phyloP scores from a whole-genome alignment of 2,329 filamentous ascomycete genomes.

The Hymenotorrendiella dingleyae region DNA sequence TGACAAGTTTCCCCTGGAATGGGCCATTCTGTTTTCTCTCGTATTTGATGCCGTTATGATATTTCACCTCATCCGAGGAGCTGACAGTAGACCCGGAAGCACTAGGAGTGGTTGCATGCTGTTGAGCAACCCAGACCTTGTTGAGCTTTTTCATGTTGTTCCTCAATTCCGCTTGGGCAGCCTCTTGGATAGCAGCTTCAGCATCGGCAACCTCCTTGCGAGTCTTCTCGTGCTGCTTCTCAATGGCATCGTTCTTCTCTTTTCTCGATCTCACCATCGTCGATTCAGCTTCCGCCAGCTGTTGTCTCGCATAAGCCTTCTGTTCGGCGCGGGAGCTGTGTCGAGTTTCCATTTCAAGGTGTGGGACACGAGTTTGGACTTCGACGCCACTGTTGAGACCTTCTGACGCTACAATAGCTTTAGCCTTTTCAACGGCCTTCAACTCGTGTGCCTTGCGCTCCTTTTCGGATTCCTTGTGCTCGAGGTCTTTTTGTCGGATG shows the following conservation, averaged over 20 bases:
- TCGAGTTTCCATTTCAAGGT: slow-evolving; percentile 21
- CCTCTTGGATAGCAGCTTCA: slow-evolving; percentile 22
- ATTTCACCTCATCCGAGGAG: slow-evolving; percentile 45
- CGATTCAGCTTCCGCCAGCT: slow-evolving; percentile 22
- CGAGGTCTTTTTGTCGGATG: slow-evolving; percentile 53
- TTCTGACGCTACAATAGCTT: slow-evolving; percentile 16
- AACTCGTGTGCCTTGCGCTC: slow-evolving; percentile 43
- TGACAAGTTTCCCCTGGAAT: slow-evolving; percentile 58
- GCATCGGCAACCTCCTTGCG: slow-evolving; percentile 24
- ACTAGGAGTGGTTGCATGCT: slow-evolving; percentile 15
- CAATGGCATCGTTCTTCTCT: slow-evolving; percentile 23
- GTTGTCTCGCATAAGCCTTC: slow-evolving; percentile 20
- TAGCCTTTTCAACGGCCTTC: slow-evolving; percentile 22
- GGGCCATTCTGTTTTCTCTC: slow-evolving; percentile 55
- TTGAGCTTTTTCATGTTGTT: slow-evolving; percentile 28
- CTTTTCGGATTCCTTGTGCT: slow-evolving; percentile 44
- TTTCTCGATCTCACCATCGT: slow-evolving; percentile 17
- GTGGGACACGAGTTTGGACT: slow-evolving; percentile 8
- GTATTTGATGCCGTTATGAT: slow-evolving; percentile 55
- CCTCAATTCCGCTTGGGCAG: slow-evolving; percentile 24
- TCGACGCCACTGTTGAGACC: slow-evolving; percentile 10
- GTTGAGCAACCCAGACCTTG: slow-evolving; percentile 28
- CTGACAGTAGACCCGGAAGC: slow-evolving; percentile 28
- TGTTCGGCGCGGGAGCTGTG: slow-evolving; percentile 25
- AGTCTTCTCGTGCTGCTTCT: slow-evolving; percentile 24